Evolutionary conservation across 257 asterid species (phyloP), one percentile per base, ranked within the genome.

Genomic region (Striga asiatica): DNA sequence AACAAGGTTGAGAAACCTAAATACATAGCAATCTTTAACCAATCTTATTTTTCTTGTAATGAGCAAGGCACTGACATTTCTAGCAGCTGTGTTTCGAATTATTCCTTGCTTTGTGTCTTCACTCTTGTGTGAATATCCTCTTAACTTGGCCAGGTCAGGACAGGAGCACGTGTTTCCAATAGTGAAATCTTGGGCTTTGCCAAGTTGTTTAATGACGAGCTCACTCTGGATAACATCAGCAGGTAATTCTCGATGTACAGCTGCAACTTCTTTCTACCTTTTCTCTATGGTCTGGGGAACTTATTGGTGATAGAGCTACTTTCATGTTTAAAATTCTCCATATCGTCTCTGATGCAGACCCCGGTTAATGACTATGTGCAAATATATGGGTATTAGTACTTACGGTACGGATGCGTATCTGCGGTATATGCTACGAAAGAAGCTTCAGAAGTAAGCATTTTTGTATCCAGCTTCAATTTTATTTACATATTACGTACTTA

Each of bases 181-280:
- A 97, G 85, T 20, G 97, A 88, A 68, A 92, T 92, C 31, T 59
- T 92, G 66, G 97, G 93, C 18, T 92, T 88, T 66, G 99, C 99
- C 56, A 92, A 88, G 73, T 69, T 92, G 83, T 92, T 92, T 72
- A 92, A 92, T 73, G 97, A 92, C 67, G 99, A 92, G 66, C 94
- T 92, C 73, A 92, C 97, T 17, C 71, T 92, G 69, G 99, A 92
- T 71, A 92, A 88, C 64, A 88, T 92, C 67, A 92, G 97, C 94
- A 81, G 99, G 99, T 72, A 58, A 37, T 65, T 54, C 46, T 45
- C n/a, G 25, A 34, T 16, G 6, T 47, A 41, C 67, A 54, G 22
- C 11, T 20, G n/a, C 31, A 12, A 27, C 16, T 60, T 59, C 54
- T 47, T 32, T 55, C 55, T 50, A 52, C 34, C 21, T 43, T 58